Conservation (phyloP, 371 early-diverging fungal genomes). For the Apophysomyces trapeziformis region DNA sequence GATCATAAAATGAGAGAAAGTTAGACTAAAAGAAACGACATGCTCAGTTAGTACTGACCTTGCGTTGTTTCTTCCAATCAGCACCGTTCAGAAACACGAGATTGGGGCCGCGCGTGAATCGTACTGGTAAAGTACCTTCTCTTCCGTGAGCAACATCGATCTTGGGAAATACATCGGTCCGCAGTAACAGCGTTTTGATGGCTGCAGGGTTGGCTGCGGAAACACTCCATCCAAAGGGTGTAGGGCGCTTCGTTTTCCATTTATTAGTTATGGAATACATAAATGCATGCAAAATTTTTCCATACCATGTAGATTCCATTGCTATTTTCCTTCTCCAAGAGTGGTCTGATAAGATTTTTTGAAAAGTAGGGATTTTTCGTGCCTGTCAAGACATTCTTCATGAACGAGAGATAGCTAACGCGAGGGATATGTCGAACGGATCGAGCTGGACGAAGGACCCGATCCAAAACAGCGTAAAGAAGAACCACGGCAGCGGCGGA, state of each 20-base stretch:
- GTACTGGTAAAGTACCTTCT: constrained; percentile 22
- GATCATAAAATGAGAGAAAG: not conserved
- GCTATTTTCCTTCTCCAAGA: not conserved
- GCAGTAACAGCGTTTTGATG: constrained; percentile 12
- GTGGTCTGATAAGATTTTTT: not conserved
- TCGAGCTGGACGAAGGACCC: constrained; percentile 4
- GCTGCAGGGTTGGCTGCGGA: constrained; percentile 8
- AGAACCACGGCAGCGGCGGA: constrained; percentile 8
- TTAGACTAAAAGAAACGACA: no score
- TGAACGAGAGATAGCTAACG: not conserved
- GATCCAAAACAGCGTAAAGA: constrained; percentile 1
- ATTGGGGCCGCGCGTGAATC: constrained; percentile 29
- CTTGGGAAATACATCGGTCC: constrained; percentile 27
- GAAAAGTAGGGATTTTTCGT: not conserved
- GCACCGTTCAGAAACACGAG: constrained; percentile 30
- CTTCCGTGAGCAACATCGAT: constrained; percentile 4
- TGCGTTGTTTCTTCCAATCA: constrained; percentile 38
- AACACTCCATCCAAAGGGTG: constrained; percentile 16
- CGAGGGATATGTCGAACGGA: constrained; percentile 12
- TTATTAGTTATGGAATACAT: not conserved
- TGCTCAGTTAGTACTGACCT: constrained; percentile 14
- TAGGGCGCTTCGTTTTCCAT: constrained; percentile 7
- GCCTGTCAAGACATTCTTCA: constrained; percentile 2
- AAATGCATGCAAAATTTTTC: not conserved
- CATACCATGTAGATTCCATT: constrained; percentile 14